A percentile compares a stretch with the other conserved stretches of the same genome.
These are phyloP conservation scores for Apiospora arundinis DNA, from an alignment of 2,329 filamentous ascomycete species.

Conservation along the genomic window DNA sequence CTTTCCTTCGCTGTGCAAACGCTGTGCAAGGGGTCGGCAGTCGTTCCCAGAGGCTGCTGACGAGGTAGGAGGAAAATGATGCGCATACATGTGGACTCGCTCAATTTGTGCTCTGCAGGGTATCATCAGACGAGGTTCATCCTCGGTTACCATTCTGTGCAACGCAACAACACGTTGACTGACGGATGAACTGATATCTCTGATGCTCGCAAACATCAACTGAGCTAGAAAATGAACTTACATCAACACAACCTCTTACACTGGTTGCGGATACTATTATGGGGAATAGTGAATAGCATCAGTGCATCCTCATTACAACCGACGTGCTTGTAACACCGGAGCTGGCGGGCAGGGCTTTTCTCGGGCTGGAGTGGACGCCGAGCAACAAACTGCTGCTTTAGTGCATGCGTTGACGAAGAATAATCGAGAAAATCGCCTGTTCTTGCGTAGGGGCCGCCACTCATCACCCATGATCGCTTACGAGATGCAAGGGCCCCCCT, in stretches of 20 bases:
- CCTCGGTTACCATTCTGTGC: not conserved
- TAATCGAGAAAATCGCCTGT: not conserved
- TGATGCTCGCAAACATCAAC: not conserved
- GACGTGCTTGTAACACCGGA: not conserved
- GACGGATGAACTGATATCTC: not conserved
- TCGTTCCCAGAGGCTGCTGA: not conserved
- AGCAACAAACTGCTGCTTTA: not conserved
- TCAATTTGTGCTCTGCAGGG: not conserved
- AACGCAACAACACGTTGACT: constrained; percentile 1
- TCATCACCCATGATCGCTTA: constrained; percentile 1
- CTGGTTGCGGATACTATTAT: constrained; percentile 9
- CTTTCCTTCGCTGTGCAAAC: not conserved
- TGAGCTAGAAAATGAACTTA: not conserved
- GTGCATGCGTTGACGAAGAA: not conserved
- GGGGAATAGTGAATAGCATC: not conserved
- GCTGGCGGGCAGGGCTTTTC: not conserved
- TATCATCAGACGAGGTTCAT: constrained; percentile 13
- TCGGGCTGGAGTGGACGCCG: not conserved
- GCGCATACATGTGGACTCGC: constrained; percentile 5
- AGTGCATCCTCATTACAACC: not conserved
- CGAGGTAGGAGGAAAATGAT: not conserved
- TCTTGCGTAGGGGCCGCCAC: not conserved
- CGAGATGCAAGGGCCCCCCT: constrained; percentile 15
- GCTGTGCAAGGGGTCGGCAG: not conserved
- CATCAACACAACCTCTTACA: not conserved